These are phyloP conservation scores for Oidiodendron maius DNA, from an alignment of 495 filamentous ascomycete species.

Conservation along the genomic window DNA sequence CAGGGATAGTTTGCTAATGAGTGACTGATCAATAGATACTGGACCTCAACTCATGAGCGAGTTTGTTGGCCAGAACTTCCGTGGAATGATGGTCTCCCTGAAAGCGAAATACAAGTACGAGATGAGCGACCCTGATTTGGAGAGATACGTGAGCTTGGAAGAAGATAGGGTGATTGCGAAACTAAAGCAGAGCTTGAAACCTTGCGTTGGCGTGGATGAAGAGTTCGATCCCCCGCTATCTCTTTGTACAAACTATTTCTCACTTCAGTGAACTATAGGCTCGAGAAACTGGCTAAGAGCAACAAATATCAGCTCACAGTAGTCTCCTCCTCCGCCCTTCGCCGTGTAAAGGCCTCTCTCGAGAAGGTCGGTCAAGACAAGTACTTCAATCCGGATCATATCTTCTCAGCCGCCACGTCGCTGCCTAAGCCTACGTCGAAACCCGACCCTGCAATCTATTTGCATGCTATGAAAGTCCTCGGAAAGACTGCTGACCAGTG, in stretches of 20 bases:
- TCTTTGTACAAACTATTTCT: not conserved
- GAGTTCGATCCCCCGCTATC: conserved; percentile 35
- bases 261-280: not conserved
- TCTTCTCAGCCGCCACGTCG: conserved; percentile 81
- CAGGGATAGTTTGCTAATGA: not conserved
- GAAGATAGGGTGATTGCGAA: conserved; percentile 81
- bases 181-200: conserved; percentile 54
- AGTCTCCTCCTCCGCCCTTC: conserved; percentile 72
- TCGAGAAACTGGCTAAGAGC: conserved; percentile 49
- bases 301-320: conserved; percentile 75
- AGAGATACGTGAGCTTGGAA: conserved; percentile 72
- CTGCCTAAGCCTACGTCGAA: conserved; percentile 77
- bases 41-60: conserved; percentile 72
- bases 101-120: conserved; percentile 71
- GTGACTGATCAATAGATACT: conserved; percentile 40
- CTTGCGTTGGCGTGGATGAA: conserved; percentile 68
- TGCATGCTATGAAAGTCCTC: conserved; percentile 69
- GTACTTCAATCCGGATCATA: conserved; percentile 67
- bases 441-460: conserved; percentile 90
- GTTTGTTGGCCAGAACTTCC: conserved; percentile 96
- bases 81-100: conserved; percentile 76
- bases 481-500: conserved; percentile 70
- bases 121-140: conserved; percentile 60
- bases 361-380: conserved; percentile 75
- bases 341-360: conserved; percentile 72